Conservation (phyloP, 176 grass and related monocot genomes). For the Avena eriantha region DNA sequence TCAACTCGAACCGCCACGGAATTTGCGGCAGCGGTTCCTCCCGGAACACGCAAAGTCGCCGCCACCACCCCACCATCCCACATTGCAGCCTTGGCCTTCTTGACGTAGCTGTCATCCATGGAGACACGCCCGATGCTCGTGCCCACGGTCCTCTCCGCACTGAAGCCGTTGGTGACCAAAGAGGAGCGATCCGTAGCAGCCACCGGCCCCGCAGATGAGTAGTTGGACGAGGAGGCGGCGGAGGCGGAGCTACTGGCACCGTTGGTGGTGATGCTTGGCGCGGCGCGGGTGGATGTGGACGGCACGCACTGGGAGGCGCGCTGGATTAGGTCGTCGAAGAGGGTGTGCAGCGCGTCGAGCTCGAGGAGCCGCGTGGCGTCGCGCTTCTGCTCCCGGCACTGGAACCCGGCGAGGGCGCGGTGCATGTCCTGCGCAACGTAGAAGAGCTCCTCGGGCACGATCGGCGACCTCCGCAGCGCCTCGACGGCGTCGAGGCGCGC, state of each 20-base stretch:
- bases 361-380: constrained; percentile 83
- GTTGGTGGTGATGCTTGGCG: constrained; percentile 43
- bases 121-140: constrained; percentile 57
- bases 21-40: constrained; percentile 28
- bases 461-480: constrained; percentile 53
- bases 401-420: constrained; percentile 68
- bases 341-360: constrained; percentile 68
- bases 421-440: constrained; percentile 91
- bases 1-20: constrained; percentile 1
- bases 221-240: neutral
- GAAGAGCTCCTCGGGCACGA: constrained; percentile 93
- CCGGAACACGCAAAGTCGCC: constrained; percentile 42
- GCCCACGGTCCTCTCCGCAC: constrained; percentile 30
- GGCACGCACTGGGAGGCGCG: constrained; percentile 78
- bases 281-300: constrained; percentile 56
- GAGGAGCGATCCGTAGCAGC: constrained; percentile 20
- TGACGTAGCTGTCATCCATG: constrained; percentile 93
- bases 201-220: constrained; percentile 17
- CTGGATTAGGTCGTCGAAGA: constrained; percentile 86
- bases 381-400: constrained; percentile 85
- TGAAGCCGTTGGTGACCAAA: constrained; percentile 42
- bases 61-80: constrained; percentile 54
- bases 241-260: neutral
- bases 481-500: constrained; percentile 66
- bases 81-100: constrained; percentile 68